Conservation (phyloP, 1,139 yeast species). For the Lodderomyces theae region DNA sequence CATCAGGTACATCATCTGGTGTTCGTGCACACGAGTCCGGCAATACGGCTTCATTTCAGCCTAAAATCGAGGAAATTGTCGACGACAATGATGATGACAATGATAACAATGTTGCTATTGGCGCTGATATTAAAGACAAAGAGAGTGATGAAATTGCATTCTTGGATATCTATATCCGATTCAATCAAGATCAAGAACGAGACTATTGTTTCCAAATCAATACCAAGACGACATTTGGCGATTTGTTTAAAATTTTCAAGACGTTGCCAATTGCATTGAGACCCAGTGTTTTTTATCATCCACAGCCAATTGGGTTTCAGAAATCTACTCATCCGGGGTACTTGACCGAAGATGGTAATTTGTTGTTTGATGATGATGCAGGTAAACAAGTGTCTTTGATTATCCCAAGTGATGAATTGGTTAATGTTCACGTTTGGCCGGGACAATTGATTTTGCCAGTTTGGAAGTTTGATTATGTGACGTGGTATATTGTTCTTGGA, state of each 20-base stretch:
- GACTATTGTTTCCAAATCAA: conserved; percentile 85
- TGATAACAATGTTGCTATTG: too few relatives aligned
- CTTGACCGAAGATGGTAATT: conserved; percentile 77
- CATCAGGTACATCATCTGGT: not conserved
- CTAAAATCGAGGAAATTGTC: not conserved
- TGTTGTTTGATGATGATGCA: conserved; percentile 66
- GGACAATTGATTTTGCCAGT: conserved; percentile 85
- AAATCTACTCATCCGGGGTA: conserved; percentile 80
- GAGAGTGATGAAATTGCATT: conserved; percentile 24
- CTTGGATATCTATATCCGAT: conserved; percentile 73
- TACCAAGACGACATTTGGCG: conserved; percentile 54
- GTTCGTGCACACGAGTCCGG: not conserved
- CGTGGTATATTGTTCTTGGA: conserved; percentile 44
- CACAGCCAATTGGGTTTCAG: conserved; percentile 61
- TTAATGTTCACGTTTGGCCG: conserved; percentile 72
- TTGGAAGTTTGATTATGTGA: conserved; percentile 61
- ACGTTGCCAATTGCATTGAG: conserved; percentile 71
- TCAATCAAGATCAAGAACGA: conserved; percentile 79
- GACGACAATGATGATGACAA: conserved; percentile 5
- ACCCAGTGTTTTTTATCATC: conserved; percentile 72
- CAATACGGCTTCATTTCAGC: not conserved
- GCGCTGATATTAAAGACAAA: too few relatives aligned
- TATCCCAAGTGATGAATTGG: conserved; percentile 38
- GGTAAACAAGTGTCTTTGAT: conserved; percentile 43
- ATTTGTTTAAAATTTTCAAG: conserved; percentile 59